Percentiles rank a stretch among this genome's conserved stretches.
Conservation (phyloP, 176 grass and related monocot genomes). For the Aegilops tauschii region DNA sequence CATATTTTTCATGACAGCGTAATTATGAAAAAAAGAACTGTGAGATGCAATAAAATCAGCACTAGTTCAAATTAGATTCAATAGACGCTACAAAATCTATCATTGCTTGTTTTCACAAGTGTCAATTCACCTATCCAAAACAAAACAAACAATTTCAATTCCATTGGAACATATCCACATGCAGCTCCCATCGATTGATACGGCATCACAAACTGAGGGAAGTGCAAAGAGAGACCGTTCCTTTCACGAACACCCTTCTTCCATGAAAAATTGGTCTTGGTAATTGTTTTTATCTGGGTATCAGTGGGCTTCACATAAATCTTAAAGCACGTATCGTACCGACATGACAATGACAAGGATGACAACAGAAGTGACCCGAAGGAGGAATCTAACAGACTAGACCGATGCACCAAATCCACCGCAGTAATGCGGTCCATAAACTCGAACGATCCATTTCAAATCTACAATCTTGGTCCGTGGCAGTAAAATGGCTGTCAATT, state of each 20-base stretch:
- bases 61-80: not conserved
- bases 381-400: too few species aligned
- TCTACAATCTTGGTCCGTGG: not conserved
- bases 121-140: not conserved
- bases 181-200: not conserved
- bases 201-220: not conserved
- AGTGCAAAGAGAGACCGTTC: not conserved
- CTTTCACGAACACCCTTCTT: conserved; percentile 18
- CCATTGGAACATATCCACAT: not conserved
- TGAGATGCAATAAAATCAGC: not conserved
- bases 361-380: too few species aligned
- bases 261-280: not conserved
- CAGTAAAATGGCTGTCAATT: conserved; percentile 5
- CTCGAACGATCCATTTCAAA: conserved; percentile 2
- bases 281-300: not conserved
- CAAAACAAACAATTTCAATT: not conserved
- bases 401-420: too few species aligned
- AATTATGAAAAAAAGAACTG: not conserved
- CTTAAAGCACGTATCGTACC: conserved; percentile 12
- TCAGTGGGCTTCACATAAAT: not conserved
- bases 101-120: not conserved
- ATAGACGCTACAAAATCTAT: not conserved
- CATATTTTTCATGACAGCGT: not conserved
- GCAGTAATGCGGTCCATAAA: conserved; percentile 1
- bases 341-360: not conserved